These are phyloP conservation scores for Ophiostoma fasciatum DNA, from an alignment of 2,329 filamentous ascomycete genomes.

Conservation along the genomic window DNA sequence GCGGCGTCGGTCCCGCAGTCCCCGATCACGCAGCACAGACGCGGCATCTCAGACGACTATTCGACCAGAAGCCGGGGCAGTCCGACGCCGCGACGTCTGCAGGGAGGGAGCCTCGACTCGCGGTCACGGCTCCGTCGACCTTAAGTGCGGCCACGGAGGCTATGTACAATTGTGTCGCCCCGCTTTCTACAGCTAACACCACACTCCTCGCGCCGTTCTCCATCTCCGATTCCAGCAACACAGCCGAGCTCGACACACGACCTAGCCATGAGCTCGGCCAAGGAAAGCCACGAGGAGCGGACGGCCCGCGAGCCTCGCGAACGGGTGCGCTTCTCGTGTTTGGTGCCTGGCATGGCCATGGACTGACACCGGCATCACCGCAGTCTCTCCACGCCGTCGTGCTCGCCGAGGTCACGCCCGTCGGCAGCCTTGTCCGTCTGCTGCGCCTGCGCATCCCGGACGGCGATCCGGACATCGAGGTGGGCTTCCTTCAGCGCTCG, in stretches of 20 bases:
- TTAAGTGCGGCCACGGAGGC: too few relatives aligned
- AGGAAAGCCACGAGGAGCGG: slow-evolving; percentile 47
- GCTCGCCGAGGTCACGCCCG: slow-evolving; percentile 42
- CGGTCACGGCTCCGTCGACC: too few relatives aligned
- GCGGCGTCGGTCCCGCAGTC: background rate
- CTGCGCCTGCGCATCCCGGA: slow-evolving; percentile 46
- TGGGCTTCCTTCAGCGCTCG: slow-evolving; percentile 16
- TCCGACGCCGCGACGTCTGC: background rate
- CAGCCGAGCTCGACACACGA: too few relatives aligned
- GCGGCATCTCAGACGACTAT: background rate
- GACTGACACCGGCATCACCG: too few relatives aligned
- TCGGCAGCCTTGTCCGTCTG: slow-evolving; percentile 55
- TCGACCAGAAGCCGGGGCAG: background rate
- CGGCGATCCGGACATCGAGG: slow-evolving; percentile 29
- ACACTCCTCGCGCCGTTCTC: too few relatives aligned
- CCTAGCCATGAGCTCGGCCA: slow-evolving; percentile 10
- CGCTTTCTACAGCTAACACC: too few relatives aligned
- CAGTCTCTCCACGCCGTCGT: slow-evolving; percentile 45
- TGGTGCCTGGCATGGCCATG: background rate
- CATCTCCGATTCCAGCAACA: too few relatives aligned
- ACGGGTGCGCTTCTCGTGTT: too few relatives aligned
- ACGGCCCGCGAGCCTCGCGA: slow-evolving; percentile 63
- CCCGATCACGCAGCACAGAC: background rate
- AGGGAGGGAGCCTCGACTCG: background rate
- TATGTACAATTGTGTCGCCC: too few relatives aligned